Evolutionary conservation across 345 rosid genomes (phyloP).

Genomic region (Capsella bursapastoris): DNA sequence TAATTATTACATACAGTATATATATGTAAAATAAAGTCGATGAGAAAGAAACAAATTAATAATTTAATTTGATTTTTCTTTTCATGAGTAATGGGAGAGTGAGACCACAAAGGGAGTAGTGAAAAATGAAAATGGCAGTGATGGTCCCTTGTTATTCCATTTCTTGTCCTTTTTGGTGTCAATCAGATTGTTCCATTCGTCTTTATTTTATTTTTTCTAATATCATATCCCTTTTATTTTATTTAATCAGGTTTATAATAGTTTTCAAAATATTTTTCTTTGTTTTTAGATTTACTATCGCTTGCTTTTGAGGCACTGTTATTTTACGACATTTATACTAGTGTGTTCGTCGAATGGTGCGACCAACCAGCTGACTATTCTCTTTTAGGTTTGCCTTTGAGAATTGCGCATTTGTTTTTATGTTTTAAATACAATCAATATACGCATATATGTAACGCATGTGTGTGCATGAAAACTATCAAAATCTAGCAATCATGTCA

Average conservation of each 20-base stretch:
- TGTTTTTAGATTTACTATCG: neutral
- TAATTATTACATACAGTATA: no score
- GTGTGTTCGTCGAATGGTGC: conserved; percentile 7
- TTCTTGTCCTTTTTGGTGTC: conserved; percentile 43
- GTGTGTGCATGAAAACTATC: conserved; percentile 9
- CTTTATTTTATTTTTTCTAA: conserved; percentile 24
- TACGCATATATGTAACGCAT: neutral
- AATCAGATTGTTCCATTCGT: conserved; percentile 35
- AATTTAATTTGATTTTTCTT: conserved; percentile 10
- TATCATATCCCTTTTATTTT: conserved; percentile 1
- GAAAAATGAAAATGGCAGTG: conserved; percentile 41
- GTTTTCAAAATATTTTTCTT: neutral
- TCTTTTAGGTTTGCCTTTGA: conserved; percentile 23
- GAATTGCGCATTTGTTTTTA: conserved; percentile 13
- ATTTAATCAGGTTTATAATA: neutral
- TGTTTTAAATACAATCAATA: conserved; percentile 9
- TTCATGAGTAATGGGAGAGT: conserved; percentile 36
- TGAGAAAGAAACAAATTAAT: conserved; percentile 23
- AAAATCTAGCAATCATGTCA: conserved; percentile 21
- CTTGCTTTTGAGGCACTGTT: conserved; percentile 19
- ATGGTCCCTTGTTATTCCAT: conserved; percentile 50
- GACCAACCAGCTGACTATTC: conserved; percentile 36
- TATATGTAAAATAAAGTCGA: neutral
- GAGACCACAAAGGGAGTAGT: conserved; percentile 41
- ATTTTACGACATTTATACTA: neutral